Evolutionary conservation across 2,329 filamentous ascomycete genomes (phyloP), one percentile per base, ranked within the genome.

Genomic region (Tolypocladium capitatum): DNA sequence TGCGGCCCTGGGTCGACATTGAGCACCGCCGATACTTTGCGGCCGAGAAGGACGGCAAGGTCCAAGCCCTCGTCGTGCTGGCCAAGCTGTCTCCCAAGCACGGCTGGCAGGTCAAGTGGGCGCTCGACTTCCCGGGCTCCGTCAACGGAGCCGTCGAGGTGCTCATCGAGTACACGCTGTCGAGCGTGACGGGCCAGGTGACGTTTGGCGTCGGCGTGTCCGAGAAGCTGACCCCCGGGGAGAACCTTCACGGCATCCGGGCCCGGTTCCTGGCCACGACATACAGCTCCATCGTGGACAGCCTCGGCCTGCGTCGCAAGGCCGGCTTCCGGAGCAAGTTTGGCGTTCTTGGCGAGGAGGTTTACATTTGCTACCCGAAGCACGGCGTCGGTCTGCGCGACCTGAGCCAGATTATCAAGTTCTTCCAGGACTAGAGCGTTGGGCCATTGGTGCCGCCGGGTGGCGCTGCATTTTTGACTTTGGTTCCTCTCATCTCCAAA

Each of bases 41-140:
- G 57, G 84, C 87, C 10, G 75, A 83, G 54, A 85, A 85, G 58
- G 76, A 86, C 16, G 85, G 85, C 52, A 78, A 75, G 50, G 79
- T 96, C 48, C 75, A 75, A 38, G 83, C 84, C 32, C 76, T 96
- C 49, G 83, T 91, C n/a, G 82, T 91, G 9, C 72, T 96, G 57
- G 85, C 86, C 46, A 85, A 88, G 63, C 78, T 96, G 28, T 79
- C 84, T 4, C 86, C 88, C 2, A 73, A 78, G 33, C 80, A 94
- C 62, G 90, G 90, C 47, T 94, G 88, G 80, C 90, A 96, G 70
- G 83, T 95, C 62, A 96, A 96, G 71, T 95, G 92, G 72, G 86
- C 85, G n/a, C 80, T 96, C 47, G 88, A 96, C 66, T 95, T 96
- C 73, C 90, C 89, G 0, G 80, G 79, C 27, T 79, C 89, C 1